These are phyloP conservation scores for Hyaloscypha finlandica DNA, from an alignment of 495 filamentous ascomycete species.

Conservation along the genomic window DNA sequence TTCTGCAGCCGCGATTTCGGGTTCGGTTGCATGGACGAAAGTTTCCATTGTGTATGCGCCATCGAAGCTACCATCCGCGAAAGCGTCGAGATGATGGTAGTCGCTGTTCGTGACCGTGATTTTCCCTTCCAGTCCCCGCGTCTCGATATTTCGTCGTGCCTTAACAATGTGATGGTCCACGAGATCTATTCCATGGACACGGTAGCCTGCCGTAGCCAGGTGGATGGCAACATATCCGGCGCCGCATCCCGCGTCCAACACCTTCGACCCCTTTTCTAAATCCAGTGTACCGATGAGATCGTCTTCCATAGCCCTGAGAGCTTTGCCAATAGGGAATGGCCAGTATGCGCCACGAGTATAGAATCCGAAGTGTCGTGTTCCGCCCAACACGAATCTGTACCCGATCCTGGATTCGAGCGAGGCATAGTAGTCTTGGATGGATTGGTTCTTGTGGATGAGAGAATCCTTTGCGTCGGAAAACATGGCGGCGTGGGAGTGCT, in stretches of 20 bases:
- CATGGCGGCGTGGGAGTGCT: slow-evolving; percentile 1
- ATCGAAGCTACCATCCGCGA: slow-evolving; percentile 44
- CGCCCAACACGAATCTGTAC: slow-evolving; percentile 51
- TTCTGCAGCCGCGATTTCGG: slow-evolving; percentile 44
- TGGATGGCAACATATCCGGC: slow-evolving; percentile 50
- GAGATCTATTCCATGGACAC: slow-evolving; percentile 53
- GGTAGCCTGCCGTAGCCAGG: slow-evolving; percentile 43
- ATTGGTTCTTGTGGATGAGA: slow-evolving; percentile 39
- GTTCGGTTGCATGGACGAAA: slow-evolving; percentile 57
- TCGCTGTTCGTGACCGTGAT: slow-evolving; percentile 47
- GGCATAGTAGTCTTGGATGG: slow-evolving; percentile 46
- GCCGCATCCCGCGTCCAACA: slow-evolving; percentile 57
- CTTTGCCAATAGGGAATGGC: slow-evolving; percentile 48
- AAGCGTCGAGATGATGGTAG: slow-evolving; percentile 53
- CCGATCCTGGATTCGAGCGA: slow-evolving; percentile 52
- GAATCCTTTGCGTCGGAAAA: slow-evolving; percentile 21
- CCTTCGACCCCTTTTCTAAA: slow-evolving; percentile 40
- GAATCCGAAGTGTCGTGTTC: slow-evolving; percentile 55
- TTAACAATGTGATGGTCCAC: slow-evolving; percentile 48
- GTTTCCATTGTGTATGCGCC: slow-evolving; percentile 63
- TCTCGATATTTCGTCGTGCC: slow-evolving; percentile 45
- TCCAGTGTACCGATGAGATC: slow-evolving; percentile 41
- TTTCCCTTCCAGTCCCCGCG: slow-evolving; percentile 37
- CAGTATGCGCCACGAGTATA: slow-evolving; percentile 47
- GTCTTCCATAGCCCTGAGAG: slow-evolving; percentile 52